Percentiles rank a stretch among this genome's conserved stretches.
These are phyloP conservation scores for Vitis hybrid DNA, from an alignment of 177 flowering plant species.

Conservation along the genomic window DNA sequence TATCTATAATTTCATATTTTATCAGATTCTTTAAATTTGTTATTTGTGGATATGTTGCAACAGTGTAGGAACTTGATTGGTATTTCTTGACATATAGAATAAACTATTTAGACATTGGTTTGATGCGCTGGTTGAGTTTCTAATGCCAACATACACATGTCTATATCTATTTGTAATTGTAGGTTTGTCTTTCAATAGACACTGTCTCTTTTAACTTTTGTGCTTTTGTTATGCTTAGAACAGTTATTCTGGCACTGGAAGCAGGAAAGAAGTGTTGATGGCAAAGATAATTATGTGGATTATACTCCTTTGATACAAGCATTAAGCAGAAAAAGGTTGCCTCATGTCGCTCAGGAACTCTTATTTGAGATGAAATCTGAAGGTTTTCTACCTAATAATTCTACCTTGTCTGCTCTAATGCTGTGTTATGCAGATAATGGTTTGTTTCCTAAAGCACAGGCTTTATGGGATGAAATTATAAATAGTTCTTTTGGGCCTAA, in stretches of 20 bases:
- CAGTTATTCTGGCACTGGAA: conserved; percentile 28
- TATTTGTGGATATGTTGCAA: not conserved
- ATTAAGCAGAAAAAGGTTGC: conserved; percentile 26
- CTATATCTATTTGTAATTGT: not conserved
- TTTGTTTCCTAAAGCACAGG: conserved; percentile 35
- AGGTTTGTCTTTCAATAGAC: not conserved
- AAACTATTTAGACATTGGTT: too few relatives aligned
- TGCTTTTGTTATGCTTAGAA: conserved; percentile 2
- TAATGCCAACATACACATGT: not conserved
- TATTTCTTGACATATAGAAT: not conserved
- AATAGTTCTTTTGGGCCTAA: conserved; percentile 56
- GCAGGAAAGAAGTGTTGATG: conserved; percentile 5
- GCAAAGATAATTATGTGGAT: conserved; percentile 14
- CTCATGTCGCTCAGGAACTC: conserved; percentile 33
- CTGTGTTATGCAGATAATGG: conserved; percentile 61
- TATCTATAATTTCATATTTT: not conserved
- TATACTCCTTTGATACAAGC: conserved; percentile 22
- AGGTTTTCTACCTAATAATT: conserved; percentile 28
- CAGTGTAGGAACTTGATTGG: not conserved
- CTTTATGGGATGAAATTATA: conserved; percentile 58
- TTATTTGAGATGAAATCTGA: conserved; percentile 37
- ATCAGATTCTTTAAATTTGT: not conserved
- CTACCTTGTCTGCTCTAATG: conserved; percentile 51
- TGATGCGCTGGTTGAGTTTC: not conserved
- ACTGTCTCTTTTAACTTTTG: not conserved